Percentiles rank a stretch among this genome's conserved stretches.
Conservation (phyloP, 495 filamentous ascomycete species). For the Xylaria telfairii region DNA sequence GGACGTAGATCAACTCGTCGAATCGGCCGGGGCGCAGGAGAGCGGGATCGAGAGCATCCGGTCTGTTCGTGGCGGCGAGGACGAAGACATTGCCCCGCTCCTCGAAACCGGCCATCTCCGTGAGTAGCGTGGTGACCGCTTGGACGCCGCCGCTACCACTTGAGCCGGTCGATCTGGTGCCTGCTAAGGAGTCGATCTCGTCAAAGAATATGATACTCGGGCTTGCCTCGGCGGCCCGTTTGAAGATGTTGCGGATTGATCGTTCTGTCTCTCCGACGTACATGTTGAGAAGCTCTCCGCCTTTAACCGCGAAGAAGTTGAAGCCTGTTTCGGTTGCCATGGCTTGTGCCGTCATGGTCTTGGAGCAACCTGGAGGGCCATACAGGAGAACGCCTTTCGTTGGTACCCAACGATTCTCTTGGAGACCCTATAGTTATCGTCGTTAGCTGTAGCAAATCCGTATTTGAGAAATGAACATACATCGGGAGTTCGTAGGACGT, state of each 20-base stretch:
- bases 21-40: slow-evolving; percentile 87
- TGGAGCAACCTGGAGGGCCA: slow-evolving; percentile 94
- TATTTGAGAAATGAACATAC: slow-evolving; percentile 22
- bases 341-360: slow-evolving; percentile 91
- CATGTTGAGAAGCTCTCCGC: slow-evolving; percentile 95
- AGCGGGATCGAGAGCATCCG: slow-evolving; percentile 84
- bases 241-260: slow-evolving; percentile 84
- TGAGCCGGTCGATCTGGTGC: slow-evolving; percentile 60
- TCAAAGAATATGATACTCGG: slow-evolving; percentile 98
- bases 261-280: slow-evolving; percentile 97
- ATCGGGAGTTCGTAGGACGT: slow-evolving; percentile 33
- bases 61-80: slow-evolving; percentile 93
- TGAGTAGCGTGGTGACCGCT: slow-evolving; percentile 88
- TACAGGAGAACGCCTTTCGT: slow-evolving; percentile 89
- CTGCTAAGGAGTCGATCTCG: slow-evolving; percentile 94
- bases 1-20: slow-evolving; percentile 89
- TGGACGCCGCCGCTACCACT: slow-evolving; percentile 66
- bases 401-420: slow-evolving; percentile 45
- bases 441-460: slow-evolving; percentile 6
- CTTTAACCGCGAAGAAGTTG: slow-evolving; percentile 96
- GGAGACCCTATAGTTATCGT: slow-evolving; percentile 26
- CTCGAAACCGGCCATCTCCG: slow-evolving; percentile 97
- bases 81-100: slow-evolving; percentile 82
- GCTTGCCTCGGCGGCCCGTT: slow-evolving; percentile 81
- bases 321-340: slow-evolving; percentile 89